Conservation (phyloP, 1,284 basidiomycete genomes). For the Trichosporon coremiiforme region DNA sequence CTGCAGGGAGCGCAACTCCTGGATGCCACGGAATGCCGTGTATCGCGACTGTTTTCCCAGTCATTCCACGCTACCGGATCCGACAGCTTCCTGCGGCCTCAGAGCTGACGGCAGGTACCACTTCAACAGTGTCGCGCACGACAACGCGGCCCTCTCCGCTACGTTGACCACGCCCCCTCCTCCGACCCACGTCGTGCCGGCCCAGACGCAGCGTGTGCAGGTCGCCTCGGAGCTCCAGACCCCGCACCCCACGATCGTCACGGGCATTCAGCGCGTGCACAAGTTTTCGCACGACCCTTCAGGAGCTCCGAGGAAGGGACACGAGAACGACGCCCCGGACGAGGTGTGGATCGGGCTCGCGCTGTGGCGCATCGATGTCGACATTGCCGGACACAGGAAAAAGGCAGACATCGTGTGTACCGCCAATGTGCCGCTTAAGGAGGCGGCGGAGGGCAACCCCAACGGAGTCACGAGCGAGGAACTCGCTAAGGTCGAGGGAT, state of each 20-base stretch:
- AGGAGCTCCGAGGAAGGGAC: constrained; percentile 53
- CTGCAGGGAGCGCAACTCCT: no score
- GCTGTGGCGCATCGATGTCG: constrained; percentile 65
- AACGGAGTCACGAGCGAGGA: constrained; percentile 29
- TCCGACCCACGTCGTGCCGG: constrained; percentile 28
- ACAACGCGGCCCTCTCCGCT: constrained; percentile 72
- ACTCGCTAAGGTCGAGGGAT: constrained; percentile 50
- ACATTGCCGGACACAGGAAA: constrained; percentile 62
- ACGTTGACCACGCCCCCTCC: constrained; percentile 55
- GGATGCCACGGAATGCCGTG: neutral
- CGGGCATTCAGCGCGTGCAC: constrained; percentile 69
- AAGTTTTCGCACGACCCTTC: constrained; percentile 65
- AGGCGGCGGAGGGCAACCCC: constrained; percentile 39
- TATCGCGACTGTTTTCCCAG: neutral
- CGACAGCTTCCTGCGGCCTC: neutral
- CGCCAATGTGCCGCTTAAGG: constrained; percentile 64
- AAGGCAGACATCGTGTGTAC: constrained; percentile 76
- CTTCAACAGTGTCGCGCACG: constrained; percentile 87
- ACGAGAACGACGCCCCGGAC: constrained; percentile 59
- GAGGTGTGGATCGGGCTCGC: constrained; percentile 74
- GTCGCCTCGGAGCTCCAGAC: constrained; percentile 42
- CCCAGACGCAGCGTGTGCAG: constrained; percentile 16
- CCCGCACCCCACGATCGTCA: constrained; percentile 62
- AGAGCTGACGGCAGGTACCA: constrained; percentile 66
- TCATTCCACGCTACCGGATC: neutral